These are phyloP conservation scores for Cutaneotrichosporon daszewskae DNA, from an alignment of 1,284 basidiomycete species.

Conservation along the genomic window DNA sequence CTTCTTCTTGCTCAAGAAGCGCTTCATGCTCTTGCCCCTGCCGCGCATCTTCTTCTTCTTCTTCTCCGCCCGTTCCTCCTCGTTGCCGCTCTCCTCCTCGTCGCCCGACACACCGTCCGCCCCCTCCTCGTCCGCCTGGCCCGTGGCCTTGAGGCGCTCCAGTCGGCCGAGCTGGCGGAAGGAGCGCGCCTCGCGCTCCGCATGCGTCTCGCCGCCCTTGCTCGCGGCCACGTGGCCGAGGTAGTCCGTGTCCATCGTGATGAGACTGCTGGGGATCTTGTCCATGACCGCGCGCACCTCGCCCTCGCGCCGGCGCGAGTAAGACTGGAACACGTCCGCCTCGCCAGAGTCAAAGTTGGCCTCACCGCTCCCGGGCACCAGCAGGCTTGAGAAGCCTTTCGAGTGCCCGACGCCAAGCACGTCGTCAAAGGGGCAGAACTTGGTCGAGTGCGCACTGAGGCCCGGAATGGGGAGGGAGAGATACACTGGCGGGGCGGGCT, in stretches of 20 bases:
- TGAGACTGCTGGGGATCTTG: slow-evolving; percentile 94
- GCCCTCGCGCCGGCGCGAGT: slow-evolving; percentile 73
- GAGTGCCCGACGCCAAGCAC: slow-evolving; percentile 68
- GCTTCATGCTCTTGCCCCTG: slow-evolving; percentile 74
- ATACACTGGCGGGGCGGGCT: slow-evolving; percentile 54
- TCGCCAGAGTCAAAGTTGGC: slow-evolving; percentile 91
- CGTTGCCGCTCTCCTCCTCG: slow-evolving; percentile 27
- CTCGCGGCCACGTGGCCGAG: slow-evolving; percentile 65
- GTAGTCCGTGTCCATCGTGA: slow-evolving; percentile 80
- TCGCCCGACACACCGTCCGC: slow-evolving; percentile 39
- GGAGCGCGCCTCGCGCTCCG: slow-evolving; percentile 52
- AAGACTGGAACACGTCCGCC: slow-evolving; percentile 90
- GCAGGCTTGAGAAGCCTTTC: slow-evolving; percentile 71
- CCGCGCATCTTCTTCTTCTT: slow-evolving; percentile 73
- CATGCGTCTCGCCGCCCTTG: slow-evolving; percentile 53
- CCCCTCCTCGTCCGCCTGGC: slow-evolving; percentile 67
- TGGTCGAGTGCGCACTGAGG: slow-evolving; percentile 59
- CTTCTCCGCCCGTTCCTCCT: slow-evolving; percentile 54
- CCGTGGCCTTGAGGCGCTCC: slow-evolving; percentile 63
- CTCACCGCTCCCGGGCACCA: slow-evolving; percentile 89
- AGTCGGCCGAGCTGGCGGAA: slow-evolving; percentile 67
- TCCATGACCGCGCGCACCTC: slow-evolving; percentile 88
- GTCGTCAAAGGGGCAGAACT: slow-evolving; percentile 89
- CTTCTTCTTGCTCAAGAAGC: slow-evolving; percentile 71
- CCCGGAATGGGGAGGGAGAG: slow-evolving; percentile 60